phyloP scores from a whole-genome alignment of 2,329 filamentous ascomycete genomes.

The Aureobasidium melanogenum region DNA sequence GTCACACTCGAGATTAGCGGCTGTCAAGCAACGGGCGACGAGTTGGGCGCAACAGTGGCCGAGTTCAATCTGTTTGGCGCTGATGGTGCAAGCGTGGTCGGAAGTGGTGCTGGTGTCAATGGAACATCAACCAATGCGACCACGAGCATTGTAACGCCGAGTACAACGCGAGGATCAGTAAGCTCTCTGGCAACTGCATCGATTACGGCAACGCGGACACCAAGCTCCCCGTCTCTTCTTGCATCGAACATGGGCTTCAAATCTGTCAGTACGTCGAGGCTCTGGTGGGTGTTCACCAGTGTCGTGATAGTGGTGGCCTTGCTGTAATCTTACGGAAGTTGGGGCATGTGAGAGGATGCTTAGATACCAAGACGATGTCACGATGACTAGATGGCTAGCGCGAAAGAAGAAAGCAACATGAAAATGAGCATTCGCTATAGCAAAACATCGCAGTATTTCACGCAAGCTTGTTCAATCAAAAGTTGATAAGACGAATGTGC shows the following conservation, averaged over 20 bases:
- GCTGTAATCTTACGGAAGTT: not conserved
- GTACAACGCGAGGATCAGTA: not conserved
- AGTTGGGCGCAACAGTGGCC: slow-evolving; percentile 42
- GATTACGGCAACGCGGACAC: not conserved
- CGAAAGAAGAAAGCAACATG: too few relatives aligned
- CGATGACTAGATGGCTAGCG: not conserved
- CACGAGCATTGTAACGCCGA: not conserved
- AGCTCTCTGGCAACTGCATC: slow-evolving; percentile 7
- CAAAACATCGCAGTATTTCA: not conserved
- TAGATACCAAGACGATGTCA: not conserved
- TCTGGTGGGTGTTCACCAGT: not conserved
- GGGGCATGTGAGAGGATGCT: not conserved
- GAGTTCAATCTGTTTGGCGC: slow-evolving; percentile 31
- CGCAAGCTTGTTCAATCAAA: not conserved
- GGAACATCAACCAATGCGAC: not conserved
- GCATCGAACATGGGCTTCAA: not conserved
- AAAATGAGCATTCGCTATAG: not conserved
- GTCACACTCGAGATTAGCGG: slow-evolving; percentile 41
- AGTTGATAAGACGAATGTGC: not conserved
- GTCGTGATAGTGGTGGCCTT: not conserved
- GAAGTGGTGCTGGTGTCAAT: not conserved
- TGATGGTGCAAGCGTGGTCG: not conserved
- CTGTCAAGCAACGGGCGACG: slow-evolving; percentile 32
- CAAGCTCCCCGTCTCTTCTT: not conserved
- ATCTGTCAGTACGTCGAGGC: not conserved